Base-by-base conservation (phyloP, 768 basidiomycete genomes). In the Collybia sp. region DNA sequence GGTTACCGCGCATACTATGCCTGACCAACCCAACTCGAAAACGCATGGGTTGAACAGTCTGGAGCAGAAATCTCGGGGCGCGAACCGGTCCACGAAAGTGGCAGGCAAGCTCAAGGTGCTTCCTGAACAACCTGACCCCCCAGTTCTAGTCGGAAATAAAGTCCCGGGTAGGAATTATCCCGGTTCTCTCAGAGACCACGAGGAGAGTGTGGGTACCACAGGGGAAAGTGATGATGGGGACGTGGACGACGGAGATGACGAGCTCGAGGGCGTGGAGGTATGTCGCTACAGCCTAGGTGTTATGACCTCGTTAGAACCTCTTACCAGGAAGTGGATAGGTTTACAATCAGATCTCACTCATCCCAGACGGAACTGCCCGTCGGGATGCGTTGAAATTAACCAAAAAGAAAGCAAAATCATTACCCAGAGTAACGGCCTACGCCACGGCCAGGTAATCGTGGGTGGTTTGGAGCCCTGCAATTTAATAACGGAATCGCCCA, bases 361-460 rank as follows among this genome's bases (percentile, higher is more conserved):
- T 97, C 43, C 93, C 94, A 2, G 92, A 91, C 38, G 94, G 94
- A 3, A 92, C 93, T 16, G 94, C 94, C 6, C 82, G 92, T 36
- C 76, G 91, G 48, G 94, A 97, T 69, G 94, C 94, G 2, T 66
- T 93, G 50, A 83, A 75, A 48, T 65, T 97, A 53, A 97, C 93
- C 2, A 95, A 96, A 70, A 93, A 89, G 70, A 95, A 94, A 62
- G 92, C 93, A 2, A 94, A 93, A 61, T 83, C 82, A 11, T 63
- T 96, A 11, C 93, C 93, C 30, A 71, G 94, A 55, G 94, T 94
- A n/a, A 96, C 94, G 2, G 94, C 93, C 4, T 96, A 95, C 65
- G 92, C 93, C 37, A 96, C 93, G 12, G 90, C 93, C 30, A 84
- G 78, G 93, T 93, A 64, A 54, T 37, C 13, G 25, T 25, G 25